Conservation (phyloP, 2,329 filamentous ascomycete species). For the Pseudogymnoascus pannorum region DNA sequence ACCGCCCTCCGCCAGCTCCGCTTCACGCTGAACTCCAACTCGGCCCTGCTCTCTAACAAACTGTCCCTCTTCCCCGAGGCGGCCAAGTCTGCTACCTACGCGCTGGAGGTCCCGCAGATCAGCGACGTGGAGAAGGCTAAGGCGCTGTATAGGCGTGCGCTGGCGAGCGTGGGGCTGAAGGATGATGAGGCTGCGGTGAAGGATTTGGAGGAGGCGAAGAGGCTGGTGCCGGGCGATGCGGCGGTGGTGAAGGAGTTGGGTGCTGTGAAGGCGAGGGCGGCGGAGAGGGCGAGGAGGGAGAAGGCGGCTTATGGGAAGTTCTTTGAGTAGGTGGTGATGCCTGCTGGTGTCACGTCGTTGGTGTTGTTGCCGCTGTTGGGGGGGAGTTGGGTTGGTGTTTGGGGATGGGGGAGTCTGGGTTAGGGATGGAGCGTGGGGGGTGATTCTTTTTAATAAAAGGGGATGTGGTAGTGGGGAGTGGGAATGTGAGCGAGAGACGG, state of each 20-base stretch:
- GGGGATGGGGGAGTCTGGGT: neutral
- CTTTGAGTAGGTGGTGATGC: slow-evolving; percentile 49
- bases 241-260: slow-evolving; percentile 69
- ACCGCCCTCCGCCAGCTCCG: slow-evolving; percentile 64
- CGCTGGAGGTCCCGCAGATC: slow-evolving; percentile 59
- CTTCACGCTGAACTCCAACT: slow-evolving; percentile 83
- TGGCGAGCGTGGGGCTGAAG: slow-evolving; percentile 68
- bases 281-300: slow-evolving; percentile 73
- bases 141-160: slow-evolving; percentile 74
- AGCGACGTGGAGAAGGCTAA: slow-evolving; percentile 79
- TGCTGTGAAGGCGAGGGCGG: slow-evolving; percentile 68
- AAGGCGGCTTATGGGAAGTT: slow-evolving; percentile 91
- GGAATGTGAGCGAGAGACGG: neutral
- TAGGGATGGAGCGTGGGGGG: neutral
- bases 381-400: neutral
- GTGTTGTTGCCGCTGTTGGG: too few relatives aligned
- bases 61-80: slow-evolving; percentile 64
- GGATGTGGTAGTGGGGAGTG: neutral
- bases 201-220: slow-evolving; percentile 68
- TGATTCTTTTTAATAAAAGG: neutral
- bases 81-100: slow-evolving; percentile 61
- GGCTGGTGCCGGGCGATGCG: slow-evolving; percentile 66
- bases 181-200: slow-evolving; percentile 75
- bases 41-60: slow-evolving; percentile 79
- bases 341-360: too few relatives aligned